These are phyloP conservation scores for Hypoxylon lienhwacheense DNA, from an alignment of 495 filamentous ascomycete genomes.

Conservation along the genomic window DNA sequence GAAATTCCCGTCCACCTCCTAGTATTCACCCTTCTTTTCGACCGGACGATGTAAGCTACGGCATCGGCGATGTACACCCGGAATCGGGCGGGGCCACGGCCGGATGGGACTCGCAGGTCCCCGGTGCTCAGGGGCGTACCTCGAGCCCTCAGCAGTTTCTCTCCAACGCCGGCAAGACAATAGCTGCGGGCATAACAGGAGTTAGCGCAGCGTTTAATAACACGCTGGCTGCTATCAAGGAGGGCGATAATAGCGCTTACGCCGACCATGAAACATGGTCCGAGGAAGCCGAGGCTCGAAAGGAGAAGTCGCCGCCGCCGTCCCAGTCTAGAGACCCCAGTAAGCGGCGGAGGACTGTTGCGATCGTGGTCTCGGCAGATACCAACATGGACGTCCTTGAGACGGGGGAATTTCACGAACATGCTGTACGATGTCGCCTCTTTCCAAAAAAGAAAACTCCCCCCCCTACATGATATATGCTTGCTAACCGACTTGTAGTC, in stretches of 20 bases:
- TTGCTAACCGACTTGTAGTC: conserved; percentile 58
- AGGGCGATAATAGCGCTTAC: conserved; percentile 78
- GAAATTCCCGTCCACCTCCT: conserved; percentile 46
- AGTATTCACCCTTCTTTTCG: conserved; percentile 34
- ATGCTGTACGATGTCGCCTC: conserved; percentile 66
- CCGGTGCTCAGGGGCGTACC: conserved; percentile 80
- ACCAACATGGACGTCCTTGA: conserved; percentile 59
- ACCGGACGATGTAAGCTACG: conserved; percentile 40
- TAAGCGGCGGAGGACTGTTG: conserved; percentile 72
- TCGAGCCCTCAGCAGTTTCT: conserved; percentile 88
- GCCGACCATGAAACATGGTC: conserved; percentile 84
- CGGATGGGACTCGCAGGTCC: conserved; percentile 74
- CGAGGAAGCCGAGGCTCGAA: conserved; percentile 66
- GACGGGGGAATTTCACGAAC: conserved; percentile 66
- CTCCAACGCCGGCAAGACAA: conserved; percentile 73
- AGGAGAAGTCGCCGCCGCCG: conserved; percentile 38
- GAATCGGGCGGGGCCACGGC: conserved; percentile 40
- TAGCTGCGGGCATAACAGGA: conserved; percentile 77
- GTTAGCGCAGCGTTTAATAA: conserved; percentile 78
- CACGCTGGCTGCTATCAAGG: conserved; percentile 80
- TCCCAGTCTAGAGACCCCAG: conserved; percentile 35
- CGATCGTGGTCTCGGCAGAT: conserved; percentile 81
- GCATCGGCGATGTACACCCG: conserved; percentile 42
- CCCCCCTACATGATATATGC: neutral
- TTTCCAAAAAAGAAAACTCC: neutral